Conservation (phyloP, 441 rosid genomes). For the Mallotus japonicus region DNA sequence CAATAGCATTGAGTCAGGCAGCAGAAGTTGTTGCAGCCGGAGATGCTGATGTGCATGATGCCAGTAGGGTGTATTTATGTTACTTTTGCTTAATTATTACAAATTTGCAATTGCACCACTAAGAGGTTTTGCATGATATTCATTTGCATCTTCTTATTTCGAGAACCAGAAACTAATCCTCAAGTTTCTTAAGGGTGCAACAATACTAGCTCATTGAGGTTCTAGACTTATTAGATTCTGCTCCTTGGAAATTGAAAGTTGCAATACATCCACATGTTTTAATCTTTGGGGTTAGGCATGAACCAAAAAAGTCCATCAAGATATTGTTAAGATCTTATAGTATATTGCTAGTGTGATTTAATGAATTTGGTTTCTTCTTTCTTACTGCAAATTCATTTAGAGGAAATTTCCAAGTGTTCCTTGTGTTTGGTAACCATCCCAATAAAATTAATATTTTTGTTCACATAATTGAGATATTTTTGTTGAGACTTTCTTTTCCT, state of each 20-base stretch:
- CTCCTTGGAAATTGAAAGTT: neutral
- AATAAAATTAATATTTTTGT: neutral
- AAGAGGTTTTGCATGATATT: neutral
- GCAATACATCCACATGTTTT: neutral
- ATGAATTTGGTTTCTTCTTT: neutral
- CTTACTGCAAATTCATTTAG: neutral
- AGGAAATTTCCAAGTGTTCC: neutral
- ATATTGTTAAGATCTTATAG: neutral
- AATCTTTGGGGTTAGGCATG: too few species aligned
- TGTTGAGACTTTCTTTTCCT: neutral
- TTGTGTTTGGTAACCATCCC: neutral
- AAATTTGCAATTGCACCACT: neutral
- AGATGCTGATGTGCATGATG: conserved; percentile 49
- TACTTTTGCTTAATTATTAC: neutral
- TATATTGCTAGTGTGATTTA: neutral
- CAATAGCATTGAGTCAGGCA: conserved; percentile 69
- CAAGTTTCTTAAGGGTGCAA: neutral
- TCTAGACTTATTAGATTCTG: neutral
- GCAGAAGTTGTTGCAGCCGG: conserved; percentile 73
- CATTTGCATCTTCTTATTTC: neutral
- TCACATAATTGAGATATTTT: neutral
- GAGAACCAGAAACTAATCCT: neutral
- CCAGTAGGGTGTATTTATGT: conserved; percentile 43
- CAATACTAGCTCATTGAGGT: neutral
- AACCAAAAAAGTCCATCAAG: neutral